These are phyloP conservation scores for Fusarium pseudoanthophilum DNA, from an alignment of 2,329 filamentous ascomycete genomes.

Conservation along the genomic window DNA sequence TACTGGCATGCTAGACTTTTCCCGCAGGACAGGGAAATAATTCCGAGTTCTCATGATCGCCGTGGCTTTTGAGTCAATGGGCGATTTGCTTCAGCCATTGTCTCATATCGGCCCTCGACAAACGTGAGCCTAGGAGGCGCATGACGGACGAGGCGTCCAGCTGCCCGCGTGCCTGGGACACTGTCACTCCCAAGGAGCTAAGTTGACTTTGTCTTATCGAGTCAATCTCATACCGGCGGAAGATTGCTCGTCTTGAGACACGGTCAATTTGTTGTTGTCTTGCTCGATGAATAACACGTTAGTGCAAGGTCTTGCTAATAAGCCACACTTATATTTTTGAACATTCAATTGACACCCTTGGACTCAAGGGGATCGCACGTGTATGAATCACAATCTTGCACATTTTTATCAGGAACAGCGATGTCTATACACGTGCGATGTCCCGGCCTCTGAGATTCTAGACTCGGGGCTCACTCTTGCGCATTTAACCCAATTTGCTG, in stretches of 20 bases:
- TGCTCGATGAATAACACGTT: neutral
- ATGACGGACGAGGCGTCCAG: constrained; percentile 36
- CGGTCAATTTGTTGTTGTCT: constrained; percentile 2
- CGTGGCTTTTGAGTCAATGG: constrained; percentile 7
- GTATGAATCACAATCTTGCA: neutral
- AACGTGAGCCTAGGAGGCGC: constrained; percentile 25
- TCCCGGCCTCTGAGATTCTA: constrained; percentile 12
- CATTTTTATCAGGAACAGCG: neutral
- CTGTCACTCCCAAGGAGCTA: constrained; percentile 29
- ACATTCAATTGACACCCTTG: neutral
- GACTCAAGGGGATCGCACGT: neutral
- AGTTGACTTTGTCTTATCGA: constrained; percentile 8
- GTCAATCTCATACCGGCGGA: constrained; percentile 10
- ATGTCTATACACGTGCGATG: neutral
- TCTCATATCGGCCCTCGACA: constrained; percentile 29
- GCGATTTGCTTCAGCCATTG: constrained; percentile 7
- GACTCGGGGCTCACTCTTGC: constrained; percentile 14
- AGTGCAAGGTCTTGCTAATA: neutral
- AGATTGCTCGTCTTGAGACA: neutral
- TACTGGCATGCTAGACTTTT: constrained; percentile 26
- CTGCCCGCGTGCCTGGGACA: constrained; percentile 27
- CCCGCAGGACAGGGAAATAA: constrained; percentile 17
- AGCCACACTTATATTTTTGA: neutral
- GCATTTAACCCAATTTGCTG: constrained; percentile 26
- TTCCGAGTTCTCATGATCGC: constrained; percentile 21